A percentile compares a stretch with the other conserved stretches of the same genome.
Conservation (phyloP, 2,329 filamentous ascomycete species). For the Neurospora crassa region DNA sequence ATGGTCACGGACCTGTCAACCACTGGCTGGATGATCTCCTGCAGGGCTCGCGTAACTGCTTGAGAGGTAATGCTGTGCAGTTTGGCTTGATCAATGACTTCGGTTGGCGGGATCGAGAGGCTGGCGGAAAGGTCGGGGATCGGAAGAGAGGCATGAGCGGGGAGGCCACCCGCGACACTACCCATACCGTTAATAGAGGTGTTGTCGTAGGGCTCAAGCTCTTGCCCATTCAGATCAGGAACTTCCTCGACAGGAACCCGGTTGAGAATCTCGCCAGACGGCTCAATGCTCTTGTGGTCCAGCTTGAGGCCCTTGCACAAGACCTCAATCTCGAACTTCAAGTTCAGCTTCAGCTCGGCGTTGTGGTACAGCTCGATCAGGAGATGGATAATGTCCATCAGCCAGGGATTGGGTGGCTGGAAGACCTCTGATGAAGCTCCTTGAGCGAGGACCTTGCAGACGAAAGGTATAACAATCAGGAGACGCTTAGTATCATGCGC, state of each 20-base stretch:
- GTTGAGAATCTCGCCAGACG: constrained; percentile 76
- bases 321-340: constrained; percentile 98
- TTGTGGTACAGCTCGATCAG: constrained; percentile 90
- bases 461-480: constrained; percentile 89
- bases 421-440: constrained; percentile 81
- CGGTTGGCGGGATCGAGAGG: constrained; percentile 70
- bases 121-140: constrained; percentile 77
- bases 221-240: constrained; percentile 49
- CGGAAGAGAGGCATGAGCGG: constrained; percentile 66
- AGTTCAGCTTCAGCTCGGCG: constrained; percentile 87
- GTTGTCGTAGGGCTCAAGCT: constrained; percentile 76
- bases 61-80: constrained; percentile 70
- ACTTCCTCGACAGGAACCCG: constrained; percentile 56
- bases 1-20: constrained; percentile 97
- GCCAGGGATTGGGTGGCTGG: constrained; percentile 89
- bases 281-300: constrained; percentile 87
- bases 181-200: constrained; percentile 68
- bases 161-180: constrained; percentile 61
- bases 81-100: constrained; percentile 61
- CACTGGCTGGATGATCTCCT: constrained; percentile 94
- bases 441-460: constrained; percentile 88
- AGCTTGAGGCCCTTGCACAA: constrained; percentile 85
- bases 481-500: constrained; percentile 88
- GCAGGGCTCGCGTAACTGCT: constrained; percentile 80
- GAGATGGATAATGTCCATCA: constrained; percentile 90